These are phyloP conservation scores for Populus tremula DNA, from an alignment of 345 rosid species.

Conservation along the genomic window DNA sequence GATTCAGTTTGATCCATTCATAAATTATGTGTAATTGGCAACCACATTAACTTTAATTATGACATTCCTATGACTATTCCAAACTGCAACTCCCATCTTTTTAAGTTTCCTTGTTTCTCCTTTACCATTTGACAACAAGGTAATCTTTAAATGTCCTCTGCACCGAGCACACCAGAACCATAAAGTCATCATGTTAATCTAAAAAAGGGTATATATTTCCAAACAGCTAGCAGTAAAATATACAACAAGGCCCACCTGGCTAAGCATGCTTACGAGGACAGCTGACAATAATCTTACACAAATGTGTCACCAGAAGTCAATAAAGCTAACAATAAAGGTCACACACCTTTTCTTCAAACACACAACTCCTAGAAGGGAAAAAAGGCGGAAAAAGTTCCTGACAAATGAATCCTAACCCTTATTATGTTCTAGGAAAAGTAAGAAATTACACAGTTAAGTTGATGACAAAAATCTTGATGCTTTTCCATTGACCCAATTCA, in stretches of 20 bases:
- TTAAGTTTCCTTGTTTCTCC: neutral
- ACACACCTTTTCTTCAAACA: neutral
- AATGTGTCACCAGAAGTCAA: neutral
- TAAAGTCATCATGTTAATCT: too few species aligned
- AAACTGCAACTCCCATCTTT: neutral
- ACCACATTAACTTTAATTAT: neutral
- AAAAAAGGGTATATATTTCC: neutral
- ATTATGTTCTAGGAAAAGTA: neutral
- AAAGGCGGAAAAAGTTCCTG: neutral
- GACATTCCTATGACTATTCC: neutral
- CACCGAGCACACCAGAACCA: neutral
- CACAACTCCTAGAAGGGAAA: neutral
- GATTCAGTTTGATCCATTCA: neutral
- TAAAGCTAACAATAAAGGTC: neutral
- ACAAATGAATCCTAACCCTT: neutral
- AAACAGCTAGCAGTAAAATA: neutral
- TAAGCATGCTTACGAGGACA: neutral
- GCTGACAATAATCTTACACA: neutral
- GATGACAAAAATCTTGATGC: neutral
- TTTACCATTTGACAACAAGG: neutral
- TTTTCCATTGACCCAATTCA: neutral
- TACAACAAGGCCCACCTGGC: neutral
- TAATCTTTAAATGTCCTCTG: neutral
- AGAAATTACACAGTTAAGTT: neutral
- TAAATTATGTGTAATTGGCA: neutral